These are phyloP conservation scores for Calendula officinalis DNA, from an alignment of 129 eudicot species.

Conservation along the genomic window DNA sequence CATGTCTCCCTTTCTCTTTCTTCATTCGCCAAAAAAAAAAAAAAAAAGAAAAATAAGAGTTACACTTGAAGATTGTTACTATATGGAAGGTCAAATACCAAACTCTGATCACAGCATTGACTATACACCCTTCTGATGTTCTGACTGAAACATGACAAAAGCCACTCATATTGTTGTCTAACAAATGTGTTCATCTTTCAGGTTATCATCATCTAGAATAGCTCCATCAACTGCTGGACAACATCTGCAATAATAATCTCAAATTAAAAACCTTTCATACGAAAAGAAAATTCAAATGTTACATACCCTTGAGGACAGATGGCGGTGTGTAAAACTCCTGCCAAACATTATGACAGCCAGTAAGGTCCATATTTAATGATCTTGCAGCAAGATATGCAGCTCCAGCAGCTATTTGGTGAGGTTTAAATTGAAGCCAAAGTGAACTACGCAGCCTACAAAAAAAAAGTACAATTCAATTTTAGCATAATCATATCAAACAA, in stretches of 20 bases:
- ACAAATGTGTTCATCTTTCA: constrained; percentile 15
- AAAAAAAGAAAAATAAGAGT: neutral
- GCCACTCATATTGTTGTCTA: neutral
- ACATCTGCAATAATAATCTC: constrained; percentile 71
- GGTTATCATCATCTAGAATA: constrained; percentile 48
- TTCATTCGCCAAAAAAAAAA: neutral
- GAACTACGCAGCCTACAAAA: constrained; percentile 84
- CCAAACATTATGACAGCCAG: constrained; percentile 64
- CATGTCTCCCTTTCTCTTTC: constrained; percentile 18
- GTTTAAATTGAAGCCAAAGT: constrained; percentile 95
- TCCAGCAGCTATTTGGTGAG: constrained; percentile 98
- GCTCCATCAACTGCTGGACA: constrained; percentile 84
- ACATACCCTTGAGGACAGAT: constrained; percentile 67
- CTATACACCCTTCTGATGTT: constrained; percentile 19
- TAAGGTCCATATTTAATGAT: constrained; percentile 70
- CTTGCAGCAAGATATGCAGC: constrained; percentile 94
- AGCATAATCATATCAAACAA: constrained; percentile 8
- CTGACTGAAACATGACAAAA: constrained; percentile 1
- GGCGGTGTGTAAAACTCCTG: constrained; percentile 82
- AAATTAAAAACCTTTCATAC: too few species aligned
- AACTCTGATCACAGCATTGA: constrained; percentile 20
- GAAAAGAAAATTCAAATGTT: neutral
- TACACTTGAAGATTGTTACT: neutral
- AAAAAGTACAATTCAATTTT: neutral
- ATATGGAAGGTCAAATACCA: constrained; percentile 12